Evolutionary conservation across 75 land plant species (phyloP).

Genomic region (Sequoiadendron giganteum): DNA sequence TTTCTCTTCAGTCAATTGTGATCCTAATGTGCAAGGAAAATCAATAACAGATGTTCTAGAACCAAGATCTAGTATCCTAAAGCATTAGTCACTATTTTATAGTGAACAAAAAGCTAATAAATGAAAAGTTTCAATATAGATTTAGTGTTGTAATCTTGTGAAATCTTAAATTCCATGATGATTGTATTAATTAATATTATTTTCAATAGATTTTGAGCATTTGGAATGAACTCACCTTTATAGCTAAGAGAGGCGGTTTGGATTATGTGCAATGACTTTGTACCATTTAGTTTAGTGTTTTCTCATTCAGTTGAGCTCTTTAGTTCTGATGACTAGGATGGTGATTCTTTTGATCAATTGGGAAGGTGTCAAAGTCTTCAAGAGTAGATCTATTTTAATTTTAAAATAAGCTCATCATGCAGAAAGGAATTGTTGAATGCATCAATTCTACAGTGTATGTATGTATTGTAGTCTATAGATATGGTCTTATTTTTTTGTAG

Average conservation of each 20-base stretch:
- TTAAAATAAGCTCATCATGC: background rate
- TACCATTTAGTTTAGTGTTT: background rate
- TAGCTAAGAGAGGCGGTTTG: background rate
- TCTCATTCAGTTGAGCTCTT: background rate
- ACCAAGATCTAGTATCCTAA: too few relatives aligned
- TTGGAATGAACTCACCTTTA: background rate
- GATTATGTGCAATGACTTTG: background rate
- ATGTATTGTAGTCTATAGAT: too few relatives aligned
- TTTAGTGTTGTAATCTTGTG: background rate
- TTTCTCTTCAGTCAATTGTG: too few relatives aligned
- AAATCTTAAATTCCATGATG: background rate
- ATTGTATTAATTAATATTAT: background rate
- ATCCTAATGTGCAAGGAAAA: too few relatives aligned
- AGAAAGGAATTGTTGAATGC: background rate
- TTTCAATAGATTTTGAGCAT: background rate
- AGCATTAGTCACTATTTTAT: too few relatives aligned
- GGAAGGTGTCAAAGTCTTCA: background rate
- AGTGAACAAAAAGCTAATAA: too few relatives aligned
- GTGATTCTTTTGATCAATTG: background rate
- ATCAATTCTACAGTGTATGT: background rate
- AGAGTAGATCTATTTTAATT: background rate
- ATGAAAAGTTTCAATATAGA: background rate
- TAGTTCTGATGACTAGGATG: background rate
- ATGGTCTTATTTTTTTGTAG: too few relatives aligned
- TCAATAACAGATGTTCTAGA: too few relatives aligned